Percentiles rank a stretch among this genome's conserved stretches.
Evolutionary conservation across 371 early-diverging fungal genomes (phyloP).

Genomic region (Apophysomyces sp.): DNA sequence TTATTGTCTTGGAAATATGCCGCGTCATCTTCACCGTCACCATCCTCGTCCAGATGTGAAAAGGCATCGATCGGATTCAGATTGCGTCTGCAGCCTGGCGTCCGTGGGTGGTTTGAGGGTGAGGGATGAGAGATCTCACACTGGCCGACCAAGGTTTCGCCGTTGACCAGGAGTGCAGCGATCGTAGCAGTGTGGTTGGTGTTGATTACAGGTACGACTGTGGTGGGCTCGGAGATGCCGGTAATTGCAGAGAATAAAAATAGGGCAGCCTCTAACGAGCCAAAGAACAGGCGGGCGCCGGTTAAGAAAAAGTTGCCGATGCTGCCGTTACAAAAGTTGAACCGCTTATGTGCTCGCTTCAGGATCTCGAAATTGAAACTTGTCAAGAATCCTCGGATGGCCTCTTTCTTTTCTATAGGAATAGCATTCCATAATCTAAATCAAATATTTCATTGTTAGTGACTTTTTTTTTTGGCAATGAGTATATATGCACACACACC

Average conservation of each 20-base stretch:
- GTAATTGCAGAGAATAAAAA: constrained; percentile 65
- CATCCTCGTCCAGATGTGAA: constrained; percentile 18
- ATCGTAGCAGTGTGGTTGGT: constrained; percentile 62
- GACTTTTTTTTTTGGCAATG: background rate
- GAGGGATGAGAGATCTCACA: constrained; percentile 68
- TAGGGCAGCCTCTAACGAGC: constrained; percentile 67
- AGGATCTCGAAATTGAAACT: constrained; percentile 68
- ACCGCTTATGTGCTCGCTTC: constrained; percentile 61
- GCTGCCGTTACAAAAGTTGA: constrained; percentile 70
- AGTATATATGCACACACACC: constrained; percentile 24
- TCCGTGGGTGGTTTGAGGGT: constrained; percentile 9
- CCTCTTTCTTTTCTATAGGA: constrained; percentile 61
- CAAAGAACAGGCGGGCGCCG: constrained; percentile 69
- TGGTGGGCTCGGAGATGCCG: constrained; percentile 53
- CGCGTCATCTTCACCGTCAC: background rate
- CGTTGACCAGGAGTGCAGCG: constrained; percentile 60
- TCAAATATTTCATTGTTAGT: background rate
- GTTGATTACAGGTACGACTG: constrained; percentile 62
- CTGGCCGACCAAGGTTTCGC: constrained; percentile 56
- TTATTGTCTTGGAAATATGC: background rate
- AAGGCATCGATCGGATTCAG: constrained; percentile 28
- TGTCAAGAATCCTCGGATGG: constrained; percentile 71
- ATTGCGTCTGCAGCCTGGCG: background rate
- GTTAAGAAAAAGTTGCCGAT: constrained; percentile 80
- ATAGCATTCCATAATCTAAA: constrained; percentile 58